Conservation (phyloP, 2,329 filamentous ascomycete genomes). For the Botryotinia globosa region DNA sequence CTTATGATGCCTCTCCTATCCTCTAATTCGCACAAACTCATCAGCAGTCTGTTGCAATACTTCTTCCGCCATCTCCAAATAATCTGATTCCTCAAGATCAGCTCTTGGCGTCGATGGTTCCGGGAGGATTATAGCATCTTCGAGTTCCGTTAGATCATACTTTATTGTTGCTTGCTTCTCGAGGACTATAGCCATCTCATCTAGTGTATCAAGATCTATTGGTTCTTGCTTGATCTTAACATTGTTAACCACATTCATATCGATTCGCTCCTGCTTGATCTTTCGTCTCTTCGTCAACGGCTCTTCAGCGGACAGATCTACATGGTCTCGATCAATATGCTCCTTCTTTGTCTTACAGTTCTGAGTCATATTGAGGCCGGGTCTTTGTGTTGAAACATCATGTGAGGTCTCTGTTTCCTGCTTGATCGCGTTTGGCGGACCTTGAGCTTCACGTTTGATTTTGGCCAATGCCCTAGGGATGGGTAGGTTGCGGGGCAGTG, state of each 20-base stretch:
- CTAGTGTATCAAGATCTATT: background rate
- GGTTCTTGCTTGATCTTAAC: background rate
- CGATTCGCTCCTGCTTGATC: background rate
- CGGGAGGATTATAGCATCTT: background rate
- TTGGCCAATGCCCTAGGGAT: too few relatives aligned
- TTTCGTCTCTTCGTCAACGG: background rate
- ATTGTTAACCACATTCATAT: background rate
- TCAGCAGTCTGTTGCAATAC: background rate
- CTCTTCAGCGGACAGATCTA: too few relatives aligned
- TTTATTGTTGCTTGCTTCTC: background rate
- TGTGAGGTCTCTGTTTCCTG: background rate
- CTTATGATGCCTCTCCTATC: background rate
- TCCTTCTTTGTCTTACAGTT: background rate
- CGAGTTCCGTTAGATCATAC: background rate
- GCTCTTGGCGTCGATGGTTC: background rate
- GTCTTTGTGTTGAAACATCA: too few relatives aligned
- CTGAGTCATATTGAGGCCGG: accelerated
- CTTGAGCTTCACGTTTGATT: background rate
- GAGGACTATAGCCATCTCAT: background rate
- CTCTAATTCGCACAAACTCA: background rate
- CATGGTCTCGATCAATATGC: background rate
- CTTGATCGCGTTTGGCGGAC: background rate
- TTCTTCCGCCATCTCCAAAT: background rate
- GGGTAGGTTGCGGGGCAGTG: too few relatives aligned
- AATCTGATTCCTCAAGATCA: background rate